Evolutionary conservation across 2,329 filamentous ascomycete genomes (phyloP).

Genomic region (Trichophyton rubrum): DNA sequence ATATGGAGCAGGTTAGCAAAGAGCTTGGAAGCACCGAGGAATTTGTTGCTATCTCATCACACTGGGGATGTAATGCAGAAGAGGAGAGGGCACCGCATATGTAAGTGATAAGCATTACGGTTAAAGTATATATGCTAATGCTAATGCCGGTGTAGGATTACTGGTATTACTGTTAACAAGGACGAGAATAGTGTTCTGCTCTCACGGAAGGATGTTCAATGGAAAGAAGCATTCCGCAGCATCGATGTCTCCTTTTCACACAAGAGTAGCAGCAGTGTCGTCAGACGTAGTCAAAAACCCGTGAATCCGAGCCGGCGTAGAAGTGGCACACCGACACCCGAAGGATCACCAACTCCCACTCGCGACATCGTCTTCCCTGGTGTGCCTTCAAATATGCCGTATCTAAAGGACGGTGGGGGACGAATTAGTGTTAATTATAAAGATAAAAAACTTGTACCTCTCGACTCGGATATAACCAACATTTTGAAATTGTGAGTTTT

Average conservation of each 20-base stretch:
- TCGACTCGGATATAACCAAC: background rate
- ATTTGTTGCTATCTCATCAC: slow-evolving; percentile 15
- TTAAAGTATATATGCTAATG: background rate
- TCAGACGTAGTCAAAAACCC: background rate
- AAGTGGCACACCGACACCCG: background rate
- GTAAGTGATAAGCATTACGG: slow-evolving; percentile 6
- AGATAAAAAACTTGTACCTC: background rate
- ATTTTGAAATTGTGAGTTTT: background rate
- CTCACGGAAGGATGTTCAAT: slow-evolving; percentile 7
- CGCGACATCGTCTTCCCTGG: background rate
- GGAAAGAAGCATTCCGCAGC: slow-evolving; percentile 14
- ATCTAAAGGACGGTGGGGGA: background rate
- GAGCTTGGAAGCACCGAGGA: slow-evolving; percentile 6
- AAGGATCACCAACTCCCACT: background rate
- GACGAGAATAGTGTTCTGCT: slow-evolving; percentile 7
- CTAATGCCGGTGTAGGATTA: background rate
- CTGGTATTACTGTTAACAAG: slow-evolving; percentile 6
- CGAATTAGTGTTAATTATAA: background rate
- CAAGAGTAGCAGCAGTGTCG: background rate
- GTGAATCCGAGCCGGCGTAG: background rate
- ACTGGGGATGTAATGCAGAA: slow-evolving; percentile 14
- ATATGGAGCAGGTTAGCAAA: background rate
- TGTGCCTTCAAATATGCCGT: background rate
- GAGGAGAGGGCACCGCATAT: slow-evolving; percentile 14
- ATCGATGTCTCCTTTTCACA: slow-evolving; percentile 13